Conservation (phyloP, 1,284 basidiomycete genomes). For the Ustilago trichophora region DNA sequence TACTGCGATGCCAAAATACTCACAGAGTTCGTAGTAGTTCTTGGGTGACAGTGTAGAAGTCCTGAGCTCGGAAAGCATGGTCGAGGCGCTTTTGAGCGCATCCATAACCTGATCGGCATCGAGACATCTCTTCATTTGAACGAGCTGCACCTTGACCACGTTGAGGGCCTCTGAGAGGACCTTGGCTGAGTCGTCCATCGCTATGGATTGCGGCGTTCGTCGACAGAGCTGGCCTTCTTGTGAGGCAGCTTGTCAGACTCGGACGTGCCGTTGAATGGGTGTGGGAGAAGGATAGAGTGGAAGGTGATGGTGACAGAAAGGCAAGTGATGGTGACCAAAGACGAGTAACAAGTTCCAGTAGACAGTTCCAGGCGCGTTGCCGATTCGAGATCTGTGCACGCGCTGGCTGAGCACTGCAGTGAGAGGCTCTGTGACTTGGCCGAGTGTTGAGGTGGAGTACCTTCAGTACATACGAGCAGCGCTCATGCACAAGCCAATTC, state of each 20-base stretch:
- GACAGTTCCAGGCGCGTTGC: background rate
- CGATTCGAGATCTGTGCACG: slow-evolving; percentile 1
- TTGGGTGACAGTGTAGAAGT: slow-evolving; percentile 63
- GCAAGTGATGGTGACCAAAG: no score
- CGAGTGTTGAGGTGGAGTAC: slow-evolving; percentile 9
- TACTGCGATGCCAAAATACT: background rate
- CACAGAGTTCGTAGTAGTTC: slow-evolving; percentile 65
- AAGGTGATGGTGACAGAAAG: no score
- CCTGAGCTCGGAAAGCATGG: slow-evolving; percentile 64
- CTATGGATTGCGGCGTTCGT: slow-evolving; percentile 2
- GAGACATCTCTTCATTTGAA: slow-evolving; percentile 64
- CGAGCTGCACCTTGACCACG: slow-evolving; percentile 64
- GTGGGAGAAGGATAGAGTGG: no score
- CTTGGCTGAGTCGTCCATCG: slow-evolving; percentile 65
- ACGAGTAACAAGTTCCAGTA: no score
- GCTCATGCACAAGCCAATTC: slow-evolving; percentile 6
- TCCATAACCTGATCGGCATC: slow-evolving; percentile 66
- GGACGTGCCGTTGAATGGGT: background rate
- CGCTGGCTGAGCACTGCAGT: background rate
- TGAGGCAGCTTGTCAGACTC: slow-evolving; percentile 16
- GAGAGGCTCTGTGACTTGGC: background rate
- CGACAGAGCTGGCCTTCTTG: slow-evolving; percentile 16
- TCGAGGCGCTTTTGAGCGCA: slow-evolving; percentile 64
- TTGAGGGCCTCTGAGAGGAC: slow-evolving; percentile 62
- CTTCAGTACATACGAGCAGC: no score